These are phyloP conservation scores for Fragaria vesca DNA, from an alignment of 306 rosid species.

Conservation along the genomic window DNA sequence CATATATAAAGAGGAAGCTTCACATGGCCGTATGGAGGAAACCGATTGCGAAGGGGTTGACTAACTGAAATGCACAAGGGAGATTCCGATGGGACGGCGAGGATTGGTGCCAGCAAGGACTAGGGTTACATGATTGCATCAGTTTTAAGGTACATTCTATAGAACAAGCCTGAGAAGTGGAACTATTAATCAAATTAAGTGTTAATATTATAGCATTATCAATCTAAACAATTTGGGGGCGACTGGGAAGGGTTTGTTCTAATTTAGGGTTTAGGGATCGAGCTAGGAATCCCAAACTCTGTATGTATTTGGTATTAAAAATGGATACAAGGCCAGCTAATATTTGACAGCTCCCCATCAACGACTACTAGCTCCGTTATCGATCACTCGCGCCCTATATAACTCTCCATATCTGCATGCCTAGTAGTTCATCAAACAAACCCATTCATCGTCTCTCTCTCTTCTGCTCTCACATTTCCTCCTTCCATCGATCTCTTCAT, in stretches of 20 bases:
- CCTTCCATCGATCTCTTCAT: not conserved
- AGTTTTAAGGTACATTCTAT: no score
- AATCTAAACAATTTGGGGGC: not conserved
- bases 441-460: conserved; percentile 7
- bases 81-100: conserved; percentile 26
- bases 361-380: conserved; percentile 34
- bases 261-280: not conserved
- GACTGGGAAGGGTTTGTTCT: not conserved
- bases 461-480: not conserved
- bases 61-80: not conserved
- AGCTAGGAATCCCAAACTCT: not conserved
- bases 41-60: conserved; percentile 18
- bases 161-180: not conserved
- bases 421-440: conserved; percentile 21
- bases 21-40: conserved; percentile 18
- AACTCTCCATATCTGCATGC: conserved; percentile 33
- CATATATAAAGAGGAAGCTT: conserved; percentile 7
- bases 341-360: conserved; percentile 63
- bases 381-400: conserved; percentile 37
- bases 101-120: conserved; percentile 24
- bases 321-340: conserved; percentile 45
- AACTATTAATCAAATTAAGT: not conserved
- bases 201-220: not conserved
- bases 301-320: not conserved
- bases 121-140: not conserved